Conservation (phyloP, 2,329 filamentous ascomycete species). For the Colletotrichum brevisporum region DNA sequence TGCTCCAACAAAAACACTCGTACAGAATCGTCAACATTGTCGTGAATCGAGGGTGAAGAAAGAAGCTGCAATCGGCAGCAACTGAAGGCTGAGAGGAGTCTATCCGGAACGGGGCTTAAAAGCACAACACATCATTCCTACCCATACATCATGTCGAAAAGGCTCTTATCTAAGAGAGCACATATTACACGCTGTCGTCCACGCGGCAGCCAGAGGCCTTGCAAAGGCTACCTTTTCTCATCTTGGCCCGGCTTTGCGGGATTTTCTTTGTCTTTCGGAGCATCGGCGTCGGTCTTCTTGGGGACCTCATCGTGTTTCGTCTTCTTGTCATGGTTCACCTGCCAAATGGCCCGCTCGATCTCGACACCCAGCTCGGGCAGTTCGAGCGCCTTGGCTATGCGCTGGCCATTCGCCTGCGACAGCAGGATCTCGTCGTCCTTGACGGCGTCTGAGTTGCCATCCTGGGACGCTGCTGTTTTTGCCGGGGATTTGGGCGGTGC, state of each 20-base stretch:
- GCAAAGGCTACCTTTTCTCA: slow-evolving; percentile 36
- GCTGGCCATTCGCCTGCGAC: slow-evolving; percentile 66
- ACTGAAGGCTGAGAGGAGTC: slow-evolving; percentile 31
- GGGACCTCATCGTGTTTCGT: slow-evolving; percentile 52
- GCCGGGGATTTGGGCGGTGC: slow-evolving; percentile 44
- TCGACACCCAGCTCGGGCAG: slow-evolving; percentile 80
- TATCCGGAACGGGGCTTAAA: slow-evolving; percentile 17
- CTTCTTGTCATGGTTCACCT: slow-evolving; percentile 70
- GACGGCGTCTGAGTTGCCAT: slow-evolving; percentile 39
- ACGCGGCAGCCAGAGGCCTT: slow-evolving; percentile 2
- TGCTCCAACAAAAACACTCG: background rate
- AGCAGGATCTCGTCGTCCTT: slow-evolving; percentile 58
- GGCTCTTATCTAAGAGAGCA: slow-evolving; percentile 27
- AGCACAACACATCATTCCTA: slow-evolving; percentile 7
- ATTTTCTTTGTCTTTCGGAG: slow-evolving; percentile 42
- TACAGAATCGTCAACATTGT: slow-evolving; percentile 6
- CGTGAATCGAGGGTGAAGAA: background rate
- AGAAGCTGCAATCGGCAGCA: slow-evolving; percentile 4
- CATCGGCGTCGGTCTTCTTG: slow-evolving; percentile 32
- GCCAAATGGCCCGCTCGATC: slow-evolving; percentile 81
- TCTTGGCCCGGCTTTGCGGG: slow-evolving; percentile 30
- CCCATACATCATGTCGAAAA: slow-evolving; percentile 27
- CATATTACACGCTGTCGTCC: slow-evolving; percentile 27
- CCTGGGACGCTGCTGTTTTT: slow-evolving; percentile 43
- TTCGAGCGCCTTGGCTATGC: slow-evolving; percentile 72